Conservation (phyloP, 768 basidiomycete species). For the Lyophyllum atratum region DNA sequence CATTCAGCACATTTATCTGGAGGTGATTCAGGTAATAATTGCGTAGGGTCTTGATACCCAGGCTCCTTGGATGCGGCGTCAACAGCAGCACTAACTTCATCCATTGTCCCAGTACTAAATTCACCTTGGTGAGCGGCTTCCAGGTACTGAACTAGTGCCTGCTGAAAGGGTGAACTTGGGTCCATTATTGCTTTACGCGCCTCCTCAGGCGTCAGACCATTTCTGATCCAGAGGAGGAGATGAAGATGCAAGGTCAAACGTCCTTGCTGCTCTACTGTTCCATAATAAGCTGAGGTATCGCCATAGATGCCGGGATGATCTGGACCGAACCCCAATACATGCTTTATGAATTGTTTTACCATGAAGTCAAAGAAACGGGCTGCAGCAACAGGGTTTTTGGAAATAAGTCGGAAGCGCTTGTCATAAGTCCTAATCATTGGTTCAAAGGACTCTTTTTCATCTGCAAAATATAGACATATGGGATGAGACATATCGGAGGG, state of each 20-base stretch:
- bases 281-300: conserved; percentile 28
- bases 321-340: conserved; percentile 18
- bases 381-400: conserved; percentile 20
- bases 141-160: conserved; percentile 2
- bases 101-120: background rate
- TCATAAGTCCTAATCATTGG: conserved; percentile 11
- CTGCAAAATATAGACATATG: conserved; percentile 35
- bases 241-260: conserved; percentile 30
- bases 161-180: conserved; percentile 3
- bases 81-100: background rate
- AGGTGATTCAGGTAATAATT: conserved; percentile 23
- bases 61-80: too few species aligned
- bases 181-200: conserved; percentile 5
- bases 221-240: too few species aligned
- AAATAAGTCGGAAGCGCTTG: background rate
- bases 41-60: conserved; percentile 14
- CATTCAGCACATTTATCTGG: conserved; percentile 8
- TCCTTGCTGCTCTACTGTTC: conserved; percentile 33
- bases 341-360: background rate
- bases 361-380: too few species aligned
- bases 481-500: conserved; percentile 35
- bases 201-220: conserved; percentile 24
- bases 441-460: conserved; percentile 19
- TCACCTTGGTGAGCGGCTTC: conserved; percentile 5
- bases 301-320: conserved; percentile 30